Base-by-base conservation (phyloP, 345 rosid genomes). In the Jatropha curcas region DNA sequence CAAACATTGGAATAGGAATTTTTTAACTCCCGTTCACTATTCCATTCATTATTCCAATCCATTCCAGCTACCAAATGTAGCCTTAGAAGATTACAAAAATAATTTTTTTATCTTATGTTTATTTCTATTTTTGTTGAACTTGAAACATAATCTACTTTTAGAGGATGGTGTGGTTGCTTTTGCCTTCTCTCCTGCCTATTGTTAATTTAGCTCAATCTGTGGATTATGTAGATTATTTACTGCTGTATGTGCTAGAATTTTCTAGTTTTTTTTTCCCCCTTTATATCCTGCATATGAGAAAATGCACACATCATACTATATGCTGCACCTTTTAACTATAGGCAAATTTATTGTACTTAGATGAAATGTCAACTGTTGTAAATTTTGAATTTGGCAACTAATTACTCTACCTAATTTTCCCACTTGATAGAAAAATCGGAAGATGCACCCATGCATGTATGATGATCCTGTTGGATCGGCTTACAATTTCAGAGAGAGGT, bases 401-500 rank as follows among this genome's bases (percentile, higher is more conserved):
- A n/a, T n/a, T n/a, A n/a, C n/a, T n/a, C 71, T 39, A 39, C 50
- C 22, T 62, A 37, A 19, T 76, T 20, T 58, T 68, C 60, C 6
- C 48, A 17, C 73, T 74, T 67, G 80, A 74, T 84, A 91, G 97
- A 91, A 82, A 82, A 63, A 82, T 64, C 89, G 82, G 85, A 89
- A 76, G 88, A 88, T 86, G 93, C 97, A 86, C 77, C 99, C 97
- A 3, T 82, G 76, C 71, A 61, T 88, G 83, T 91, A 92, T 74
- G 97, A 87, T 22, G 97, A 89, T 82, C 81, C 82, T 25, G 57
- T 62, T 76, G 93, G 89, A 73, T 74, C 87, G 53, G 76, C 68
- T 56, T 95, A 95, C 87, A 89, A 91, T 70, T 79, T 91, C 66
- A 83, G 99, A 78, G 92, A 88, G 80, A 85, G 97, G 72, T 65